A percentile compares a stretch with the other conserved stretches of the same genome.
phyloP scores from a whole-genome alignment of 805 yeast genomes.

The Kodamaea laetipori region DNA sequence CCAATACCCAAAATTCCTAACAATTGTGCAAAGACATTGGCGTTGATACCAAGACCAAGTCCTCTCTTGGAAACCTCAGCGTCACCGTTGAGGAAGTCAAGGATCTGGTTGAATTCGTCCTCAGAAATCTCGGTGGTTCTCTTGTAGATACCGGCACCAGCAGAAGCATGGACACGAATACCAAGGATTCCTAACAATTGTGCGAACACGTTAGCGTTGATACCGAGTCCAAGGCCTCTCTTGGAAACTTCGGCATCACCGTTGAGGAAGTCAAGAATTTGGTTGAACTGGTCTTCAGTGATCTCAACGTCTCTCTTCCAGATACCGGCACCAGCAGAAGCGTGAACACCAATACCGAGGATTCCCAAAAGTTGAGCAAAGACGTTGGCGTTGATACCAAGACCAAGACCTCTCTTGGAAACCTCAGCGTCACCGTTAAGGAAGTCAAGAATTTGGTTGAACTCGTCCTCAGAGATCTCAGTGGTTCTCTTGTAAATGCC shows the following conservation, averaged over 20 bases:
- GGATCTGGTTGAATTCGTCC: conserved; percentile 3
- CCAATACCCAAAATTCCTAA: too few species aligned
- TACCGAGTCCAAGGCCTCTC: conserved; percentile 15
- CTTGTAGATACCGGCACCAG: conserved; percentile 12
- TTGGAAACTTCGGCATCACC: conserved; percentile 8
- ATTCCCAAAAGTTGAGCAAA: conserved; percentile 16
- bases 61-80: too few species aligned
- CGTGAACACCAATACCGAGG: conserved; percentile 1
- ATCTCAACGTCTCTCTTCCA: conserved; percentile 1
- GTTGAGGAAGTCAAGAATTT: conserved; percentile 4
- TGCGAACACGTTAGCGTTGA: conserved; percentile 10
- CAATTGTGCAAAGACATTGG: too few species aligned
- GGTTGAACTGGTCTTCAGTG: not conserved
- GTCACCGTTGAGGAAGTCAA: conserved; percentile 1
- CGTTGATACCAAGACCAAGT: too few species aligned
- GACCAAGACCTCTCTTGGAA: conserved; percentile 6
- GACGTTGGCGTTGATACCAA: conserved; percentile 17
- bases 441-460: not conserved
- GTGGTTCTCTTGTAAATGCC: conserved; percentile 14
- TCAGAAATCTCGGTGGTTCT: conserved; percentile 9
- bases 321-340: conserved; percentile 7
- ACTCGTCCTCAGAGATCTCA: conserved; percentile 8
- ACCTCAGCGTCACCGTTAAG: conserved; percentile 10
- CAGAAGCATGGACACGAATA: conserved; percentile 12
- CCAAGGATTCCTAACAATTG: conserved; percentile 14